Percentiles rank a stretch among this genome's conserved stretches.
These are phyloP conservation scores for Inonotus obliquus DNA, from an alignment of 1,284 basidiomycete genomes.

Conservation along the genomic window DNA sequence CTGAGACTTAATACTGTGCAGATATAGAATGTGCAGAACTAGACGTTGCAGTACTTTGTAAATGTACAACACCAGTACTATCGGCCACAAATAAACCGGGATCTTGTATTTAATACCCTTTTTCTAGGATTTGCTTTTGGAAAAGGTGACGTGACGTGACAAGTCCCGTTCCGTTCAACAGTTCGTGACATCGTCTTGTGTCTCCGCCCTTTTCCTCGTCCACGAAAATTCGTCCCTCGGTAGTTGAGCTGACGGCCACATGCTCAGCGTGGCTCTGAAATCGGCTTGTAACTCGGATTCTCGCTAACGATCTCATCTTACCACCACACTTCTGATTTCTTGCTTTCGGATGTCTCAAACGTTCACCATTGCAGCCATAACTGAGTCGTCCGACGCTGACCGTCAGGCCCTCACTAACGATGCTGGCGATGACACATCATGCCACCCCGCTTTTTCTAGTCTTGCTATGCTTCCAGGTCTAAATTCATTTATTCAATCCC, in stretches of 20 bases:
- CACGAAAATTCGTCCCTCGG: not conserved
- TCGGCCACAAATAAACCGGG: no score
- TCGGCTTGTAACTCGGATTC: not conserved
- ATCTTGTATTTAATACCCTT: no score
- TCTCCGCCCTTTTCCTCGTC: not conserved
- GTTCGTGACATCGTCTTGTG: not conserved
- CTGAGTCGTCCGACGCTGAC: not conserved
- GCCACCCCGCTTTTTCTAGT: constrained; percentile 10
- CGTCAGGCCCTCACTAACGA: not conserved
- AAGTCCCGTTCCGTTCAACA: no score
- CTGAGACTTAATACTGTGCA: not conserved
- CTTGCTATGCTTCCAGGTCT: constrained; percentile 15
- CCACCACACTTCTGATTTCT: not conserved
- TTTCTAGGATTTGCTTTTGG: no score
- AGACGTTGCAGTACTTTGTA: not conserved
- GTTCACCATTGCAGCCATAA: not conserved
- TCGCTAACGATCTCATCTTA: not conserved
- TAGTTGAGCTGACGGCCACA: not conserved
- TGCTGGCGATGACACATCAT: not conserved
- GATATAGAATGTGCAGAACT: not conserved
- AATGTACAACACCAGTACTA: no score
- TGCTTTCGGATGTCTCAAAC: constrained; percentile 11
- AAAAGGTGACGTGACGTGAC: no score
- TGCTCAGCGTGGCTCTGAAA: constrained; percentile 1
- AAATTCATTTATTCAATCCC: constrained; percentile 8